phyloP scores from a whole-genome alignment of 345 rosid genomes.

The Arabis alpina region DNA sequence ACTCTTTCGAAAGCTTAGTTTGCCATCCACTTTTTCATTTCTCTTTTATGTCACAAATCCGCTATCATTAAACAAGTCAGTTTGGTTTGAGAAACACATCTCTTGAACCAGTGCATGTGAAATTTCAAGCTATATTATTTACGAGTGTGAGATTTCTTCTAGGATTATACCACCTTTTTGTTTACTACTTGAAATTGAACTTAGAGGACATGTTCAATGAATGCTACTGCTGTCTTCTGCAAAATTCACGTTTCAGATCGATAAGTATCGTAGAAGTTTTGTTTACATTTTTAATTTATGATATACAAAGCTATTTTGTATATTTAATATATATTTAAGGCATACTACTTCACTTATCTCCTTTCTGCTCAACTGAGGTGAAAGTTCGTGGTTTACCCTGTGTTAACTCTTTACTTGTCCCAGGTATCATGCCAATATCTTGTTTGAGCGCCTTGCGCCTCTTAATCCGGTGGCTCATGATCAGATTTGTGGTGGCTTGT shows the following conservation, averaged over 20 bases:
- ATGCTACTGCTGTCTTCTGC: slow-evolving; percentile 13
- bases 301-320: slow-evolving; percentile 16
- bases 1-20: slow-evolving; percentile 19
- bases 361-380: slow-evolving; percentile 24
- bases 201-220: slow-evolving; percentile 24
- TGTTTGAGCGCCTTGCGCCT: slow-evolving; percentile 79
- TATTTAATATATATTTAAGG: neutral
- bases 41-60: slow-evolving; percentile 16
- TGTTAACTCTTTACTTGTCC: slow-evolving; percentile 25
- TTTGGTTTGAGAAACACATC: slow-evolving; percentile 14
- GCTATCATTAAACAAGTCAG: slow-evolving; percentile 22
- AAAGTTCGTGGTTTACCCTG: neutral
- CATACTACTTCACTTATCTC: slow-evolving; percentile 6
- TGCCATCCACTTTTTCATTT: slow-evolving; percentile 19
- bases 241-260: slow-evolving; percentile 4
- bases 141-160: slow-evolving; percentile 18
- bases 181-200: slow-evolving; percentile 23
- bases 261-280: slow-evolving; percentile 9
- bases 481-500: slow-evolving; percentile 78
- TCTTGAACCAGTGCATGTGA: slow-evolving; percentile 20
- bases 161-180: slow-evolving; percentile 15
- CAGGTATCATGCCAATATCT: slow-evolving; percentile 88
- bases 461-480: slow-evolving; percentile 93
- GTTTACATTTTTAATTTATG: slow-evolving; percentile 5
- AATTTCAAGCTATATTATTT: slow-evolving; percentile 24